Evolutionary conservation across 2,329 filamentous ascomycete genomes (phyloP).

Genomic region (Alternaria ventricosa): DNA sequence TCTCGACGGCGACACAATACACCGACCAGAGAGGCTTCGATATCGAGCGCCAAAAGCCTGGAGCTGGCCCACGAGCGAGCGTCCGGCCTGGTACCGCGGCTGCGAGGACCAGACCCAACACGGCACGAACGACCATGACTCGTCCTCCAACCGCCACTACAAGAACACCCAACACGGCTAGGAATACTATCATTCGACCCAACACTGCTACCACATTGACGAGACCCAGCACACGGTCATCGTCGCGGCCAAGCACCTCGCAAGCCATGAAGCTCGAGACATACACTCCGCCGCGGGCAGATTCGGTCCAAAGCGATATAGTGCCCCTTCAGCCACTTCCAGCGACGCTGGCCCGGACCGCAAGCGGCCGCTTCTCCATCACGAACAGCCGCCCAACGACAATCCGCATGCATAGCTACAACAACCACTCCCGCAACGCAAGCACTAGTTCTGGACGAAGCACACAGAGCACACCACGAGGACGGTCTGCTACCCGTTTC

Average conservation of each 20-base stretch:
- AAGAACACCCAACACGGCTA: background rate
- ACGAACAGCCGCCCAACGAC: slow-evolving; percentile 1
- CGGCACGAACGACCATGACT: slow-evolving; percentile 4
- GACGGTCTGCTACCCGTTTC: slow-evolving; percentile 3
- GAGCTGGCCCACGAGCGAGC: slow-evolving; percentile 11
- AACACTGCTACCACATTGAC: background rate
- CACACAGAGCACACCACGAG: slow-evolving; percentile 1
- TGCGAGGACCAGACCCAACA: slow-evolving; percentile 5
- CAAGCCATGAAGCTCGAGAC: background rate
- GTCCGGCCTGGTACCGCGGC: slow-evolving; percentile 11
- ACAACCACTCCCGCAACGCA: slow-evolving; percentile 18
- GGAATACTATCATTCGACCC: background rate
- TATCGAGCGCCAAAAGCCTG: slow-evolving; percentile 29
- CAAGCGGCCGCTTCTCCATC: slow-evolving; percentile 13
- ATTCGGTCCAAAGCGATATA: background rate
- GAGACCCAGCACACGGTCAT: background rate
- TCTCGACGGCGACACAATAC: slow-evolving; percentile 27
- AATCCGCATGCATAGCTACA: slow-evolving; percentile 1
- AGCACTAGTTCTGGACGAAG: slow-evolving; percentile 15
- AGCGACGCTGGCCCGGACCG: slow-evolving; percentile 16
- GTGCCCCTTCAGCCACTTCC: slow-evolving; percentile 7
- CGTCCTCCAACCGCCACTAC: background rate
- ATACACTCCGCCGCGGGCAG: background rate
- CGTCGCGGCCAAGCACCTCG: background rate
- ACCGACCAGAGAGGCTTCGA: slow-evolving; percentile 21